Evolutionary conservation across 2,329 filamentous ascomycete species (phyloP).

Genomic region (Colletotrichum sp.): DNA sequence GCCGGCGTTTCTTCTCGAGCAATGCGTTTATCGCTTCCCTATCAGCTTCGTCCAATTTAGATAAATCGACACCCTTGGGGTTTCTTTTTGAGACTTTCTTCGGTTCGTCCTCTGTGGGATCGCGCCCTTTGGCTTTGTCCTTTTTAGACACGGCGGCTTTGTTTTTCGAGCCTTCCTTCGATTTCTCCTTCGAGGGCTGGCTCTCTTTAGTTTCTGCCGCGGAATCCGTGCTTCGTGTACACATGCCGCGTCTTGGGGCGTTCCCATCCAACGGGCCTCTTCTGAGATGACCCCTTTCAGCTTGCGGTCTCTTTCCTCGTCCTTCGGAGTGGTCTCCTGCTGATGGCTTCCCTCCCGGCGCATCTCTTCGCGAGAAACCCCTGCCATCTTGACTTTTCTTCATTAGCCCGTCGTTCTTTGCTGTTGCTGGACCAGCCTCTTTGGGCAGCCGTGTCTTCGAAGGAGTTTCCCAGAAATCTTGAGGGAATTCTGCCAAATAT

Average conservation of each 20-base stretch:
- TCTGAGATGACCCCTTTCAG: not conserved
- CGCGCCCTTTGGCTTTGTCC: not conserved
- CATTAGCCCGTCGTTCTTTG: not conserved
- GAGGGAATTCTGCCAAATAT: conserved; percentile 41
- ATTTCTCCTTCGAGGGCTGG: not conserved
- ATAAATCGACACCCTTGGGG: not conserved
- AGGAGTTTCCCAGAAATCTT: not conserved
- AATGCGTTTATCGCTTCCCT: not conserved
- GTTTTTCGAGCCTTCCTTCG: not conserved
- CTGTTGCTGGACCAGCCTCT: not conserved
- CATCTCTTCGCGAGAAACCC: not conserved
- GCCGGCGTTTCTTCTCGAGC: not conserved
- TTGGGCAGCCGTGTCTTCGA: not conserved
- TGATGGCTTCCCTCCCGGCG: not conserved
- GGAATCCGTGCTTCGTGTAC: not conserved
- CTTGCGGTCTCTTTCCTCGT: not conserved
- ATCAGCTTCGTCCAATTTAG: not conserved
- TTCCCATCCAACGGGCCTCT: not conserved
- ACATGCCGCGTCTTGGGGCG: not conserved
- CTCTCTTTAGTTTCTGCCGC: not conserved
- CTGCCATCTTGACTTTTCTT: not conserved
- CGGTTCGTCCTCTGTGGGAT: not conserved
- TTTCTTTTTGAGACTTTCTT: not conserved
- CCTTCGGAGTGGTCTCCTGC: not conserved
- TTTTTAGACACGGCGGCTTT: not conserved